These are phyloP conservation scores for Trifolium dubium DNA, from an alignment of 306 rosid species.

Conservation along the genomic window DNA sequence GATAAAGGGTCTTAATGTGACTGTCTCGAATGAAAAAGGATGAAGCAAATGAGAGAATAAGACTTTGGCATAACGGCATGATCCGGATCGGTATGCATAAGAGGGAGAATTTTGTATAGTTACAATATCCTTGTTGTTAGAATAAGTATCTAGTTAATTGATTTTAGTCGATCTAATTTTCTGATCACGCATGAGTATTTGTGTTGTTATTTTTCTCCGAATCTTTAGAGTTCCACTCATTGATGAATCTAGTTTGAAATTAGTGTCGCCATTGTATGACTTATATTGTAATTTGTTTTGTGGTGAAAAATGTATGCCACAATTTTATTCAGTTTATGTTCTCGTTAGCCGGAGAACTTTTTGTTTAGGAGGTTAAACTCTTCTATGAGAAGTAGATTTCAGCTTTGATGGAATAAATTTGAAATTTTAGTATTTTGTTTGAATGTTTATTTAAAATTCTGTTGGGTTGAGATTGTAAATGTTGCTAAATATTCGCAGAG, in stretches of 20 bases:
- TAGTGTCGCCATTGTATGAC: neutral
- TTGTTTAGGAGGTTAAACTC: neutral
- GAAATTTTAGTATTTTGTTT: neutral
- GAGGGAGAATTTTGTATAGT: too few relatives aligned
- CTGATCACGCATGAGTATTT: too few relatives aligned
- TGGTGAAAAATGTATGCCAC: neutral
- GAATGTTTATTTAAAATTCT: neutral
- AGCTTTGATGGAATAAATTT: slow-evolving; percentile 19
- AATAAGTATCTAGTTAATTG: too few relatives aligned
- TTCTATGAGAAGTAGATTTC: neutral
- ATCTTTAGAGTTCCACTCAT: slow-evolving; percentile 53
- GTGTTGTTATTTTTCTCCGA: too few relatives aligned
- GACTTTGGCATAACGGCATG: too few relatives aligned
- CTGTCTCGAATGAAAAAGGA: too few relatives aligned
- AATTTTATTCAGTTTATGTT: neutral
- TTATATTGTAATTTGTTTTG: slow-evolving; percentile 14
- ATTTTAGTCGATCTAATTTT: too few relatives aligned
- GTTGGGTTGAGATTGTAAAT: neutral
- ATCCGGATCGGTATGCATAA: too few relatives aligned
- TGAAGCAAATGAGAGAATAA: too few relatives aligned
- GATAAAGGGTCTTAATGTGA: too few relatives aligned
- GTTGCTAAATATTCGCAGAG: slow-evolving; percentile 18
- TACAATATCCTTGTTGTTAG: too few relatives aligned
- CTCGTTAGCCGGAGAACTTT: slow-evolving; percentile 1
- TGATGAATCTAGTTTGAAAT: slow-evolving; percentile 24